These are phyloP conservation scores for Wallacemonas rigidus DNA, from an alignment of 208 protist species.

Conservation along the genomic window DNA sequence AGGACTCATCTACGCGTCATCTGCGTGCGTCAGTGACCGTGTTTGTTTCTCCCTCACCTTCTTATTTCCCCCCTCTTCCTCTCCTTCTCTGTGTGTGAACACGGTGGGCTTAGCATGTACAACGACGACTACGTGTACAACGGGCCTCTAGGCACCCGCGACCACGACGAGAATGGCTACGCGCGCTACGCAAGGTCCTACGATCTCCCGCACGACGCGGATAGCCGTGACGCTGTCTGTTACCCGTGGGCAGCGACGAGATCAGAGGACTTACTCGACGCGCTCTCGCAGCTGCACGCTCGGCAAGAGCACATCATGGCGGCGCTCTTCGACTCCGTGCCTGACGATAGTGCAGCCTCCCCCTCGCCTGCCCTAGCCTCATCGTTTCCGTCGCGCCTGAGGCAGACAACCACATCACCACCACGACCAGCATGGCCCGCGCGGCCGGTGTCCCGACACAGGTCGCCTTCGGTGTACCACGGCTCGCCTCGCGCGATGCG, in stretches of 20 bases:
- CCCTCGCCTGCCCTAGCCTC: not conserved
- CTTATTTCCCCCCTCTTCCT: not conserved
- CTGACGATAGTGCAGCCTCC: not conserved
- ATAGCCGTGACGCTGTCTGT: not conserved
- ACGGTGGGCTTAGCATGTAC: not conserved
- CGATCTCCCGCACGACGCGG: not conserved
- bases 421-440: not conserved
- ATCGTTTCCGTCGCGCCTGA: not conserved
- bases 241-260: not conserved
- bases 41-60: not conserved
- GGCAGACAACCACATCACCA: not conserved
- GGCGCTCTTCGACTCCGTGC: not conserved
- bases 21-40: too few species aligned
- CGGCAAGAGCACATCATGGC: constrained; percentile 13
- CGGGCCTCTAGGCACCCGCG: not conserved
- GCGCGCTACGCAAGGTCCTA: not conserved
- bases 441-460: not conserved
- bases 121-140: constrained; percentile 15
- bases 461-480: not conserved
- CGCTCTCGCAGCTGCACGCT: constrained; percentile 10
- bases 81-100: not conserved
- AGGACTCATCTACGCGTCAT: too few species aligned
- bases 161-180: not conserved
- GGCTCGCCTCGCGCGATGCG: not conserved
- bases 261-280: not conserved